Evolutionary conservation across 805 yeast species (phyloP), one percentile per base, ranked within the genome.

Genomic region (Cephaloascus albidus): DNA sequence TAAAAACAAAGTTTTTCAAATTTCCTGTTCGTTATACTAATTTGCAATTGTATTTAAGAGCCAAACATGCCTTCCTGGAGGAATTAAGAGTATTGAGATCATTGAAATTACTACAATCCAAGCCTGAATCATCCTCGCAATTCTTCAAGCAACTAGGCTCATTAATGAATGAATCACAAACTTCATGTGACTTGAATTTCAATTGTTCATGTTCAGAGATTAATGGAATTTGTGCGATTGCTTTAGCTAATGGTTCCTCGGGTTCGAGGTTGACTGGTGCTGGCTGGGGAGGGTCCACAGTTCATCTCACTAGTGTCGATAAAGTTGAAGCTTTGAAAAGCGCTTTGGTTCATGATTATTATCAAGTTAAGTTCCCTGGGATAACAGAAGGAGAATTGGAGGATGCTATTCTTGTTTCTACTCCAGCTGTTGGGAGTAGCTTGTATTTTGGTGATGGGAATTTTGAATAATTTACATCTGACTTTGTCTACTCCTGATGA

Each of bases 211-310:
- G 74, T 45, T 65, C 65, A 1, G 79, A 72, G 43, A 68, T 78
- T 40, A 74, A 80, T 40, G 55, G 57, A 10, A 54, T 81, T 32
- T 75, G 82, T 50, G 40, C 51, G 6, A 69, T 81, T 38, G 86
- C 85, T 3, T 52, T 61, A 33, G 52, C 45, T 2, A 65, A 71
- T 43, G 88, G 87, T 3, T 64, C 85, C 1, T 65, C 57, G 42
- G 88, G 88, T 15, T 75, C 85, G 1, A 65, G 89, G 39, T 68
- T 78, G 15, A 81, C 88, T 8, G 89, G 88, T 20, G 88, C 89
- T 16, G 89, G 89, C 3, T 81, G 78, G 70, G 88, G 88, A 26
- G 88, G 88, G 4, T 75, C 80, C 23, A 67, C 82, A 0, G 82
- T 81, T n/a, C 85, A 80, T 51, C 57, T 81, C 40, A 74, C 81